These are phyloP conservation scores for Seminavis robusta DNA, from an alignment of 108 stramenopile genomes.

Conservation along the genomic window DNA sequence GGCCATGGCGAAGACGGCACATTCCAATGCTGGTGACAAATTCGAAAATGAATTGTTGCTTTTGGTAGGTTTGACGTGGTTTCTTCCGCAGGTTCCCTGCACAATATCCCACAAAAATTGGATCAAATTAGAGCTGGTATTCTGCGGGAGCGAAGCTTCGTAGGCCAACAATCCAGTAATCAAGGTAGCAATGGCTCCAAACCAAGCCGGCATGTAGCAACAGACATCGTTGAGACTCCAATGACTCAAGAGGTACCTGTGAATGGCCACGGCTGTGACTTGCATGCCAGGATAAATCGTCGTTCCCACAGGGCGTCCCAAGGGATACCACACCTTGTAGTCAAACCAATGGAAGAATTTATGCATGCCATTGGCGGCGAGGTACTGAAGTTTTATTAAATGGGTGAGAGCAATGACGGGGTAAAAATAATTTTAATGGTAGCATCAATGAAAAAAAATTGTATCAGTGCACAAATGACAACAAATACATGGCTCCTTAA, in stretches of 20 bases:
- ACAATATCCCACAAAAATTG: slow-evolving; percentile 35
- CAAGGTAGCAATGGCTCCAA: slow-evolving; percentile 76
- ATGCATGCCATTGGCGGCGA: slow-evolving; percentile 66
- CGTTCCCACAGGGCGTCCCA: slow-evolving; percentile 96
- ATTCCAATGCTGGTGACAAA: slow-evolving; percentile 76
- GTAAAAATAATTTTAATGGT: neutral
- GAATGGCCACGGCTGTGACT: slow-evolving; percentile 91
- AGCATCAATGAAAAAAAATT: neutral
- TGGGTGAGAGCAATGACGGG: neutral
- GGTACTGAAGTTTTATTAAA: slow-evolving; percentile 54
- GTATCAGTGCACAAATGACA: neutral
- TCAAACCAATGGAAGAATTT: slow-evolving; percentile 87
- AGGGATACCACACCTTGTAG: slow-evolving; percentile 94
- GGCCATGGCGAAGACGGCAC: slow-evolving; percentile 79
- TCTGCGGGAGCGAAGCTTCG: slow-evolving; percentile 62
- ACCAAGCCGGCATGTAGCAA: slow-evolving; percentile 90
- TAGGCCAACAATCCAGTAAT: slow-evolving; percentile 72
- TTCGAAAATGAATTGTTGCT: too few relatives aligned
- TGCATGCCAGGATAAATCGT: slow-evolving; percentile 99
- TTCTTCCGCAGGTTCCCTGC: slow-evolving; percentile 17
- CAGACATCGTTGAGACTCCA: slow-evolving; percentile 88
- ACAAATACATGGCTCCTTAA: slow-evolving; percentile 11
- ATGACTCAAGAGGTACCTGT: slow-evolving; percentile 46
- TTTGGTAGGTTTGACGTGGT: neutral
- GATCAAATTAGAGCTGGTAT: slow-evolving; percentile 46